A percentile compares a stretch with the other conserved stretches of the same genome.
These are phyloP conservation scores for Phytophthora cactorum DNA, from an alignment of 352 stramenopile genomes.

Conservation along the genomic window DNA sequence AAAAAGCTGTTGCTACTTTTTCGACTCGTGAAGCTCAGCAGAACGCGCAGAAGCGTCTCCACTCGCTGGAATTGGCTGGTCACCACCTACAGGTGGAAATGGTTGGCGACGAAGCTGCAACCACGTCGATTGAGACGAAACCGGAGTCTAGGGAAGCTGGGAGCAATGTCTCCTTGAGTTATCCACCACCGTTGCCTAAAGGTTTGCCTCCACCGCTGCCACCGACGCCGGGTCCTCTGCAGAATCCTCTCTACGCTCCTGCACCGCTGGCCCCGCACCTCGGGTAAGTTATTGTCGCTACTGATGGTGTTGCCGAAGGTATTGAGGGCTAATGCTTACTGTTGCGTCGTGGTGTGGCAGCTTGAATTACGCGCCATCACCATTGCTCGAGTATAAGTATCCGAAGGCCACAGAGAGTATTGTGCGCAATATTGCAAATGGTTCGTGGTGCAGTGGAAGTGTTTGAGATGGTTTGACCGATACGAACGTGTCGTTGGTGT, in stretches of 20 bases:
- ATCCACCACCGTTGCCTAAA: constrained; percentile 40
- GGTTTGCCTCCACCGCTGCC: constrained; percentile 40
- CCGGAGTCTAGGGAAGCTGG: background rate
- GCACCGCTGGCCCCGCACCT: constrained; percentile 75
- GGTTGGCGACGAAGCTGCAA: constrained; percentile 22
- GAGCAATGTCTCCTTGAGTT: background rate
- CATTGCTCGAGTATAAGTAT: constrained; percentile 89
- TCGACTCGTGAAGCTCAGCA: constrained; percentile 28
- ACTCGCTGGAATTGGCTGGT: constrained; percentile 62
- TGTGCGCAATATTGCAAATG: constrained; percentile 89
- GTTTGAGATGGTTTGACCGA: constrained; percentile 6
- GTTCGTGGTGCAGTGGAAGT: constrained; percentile 34
- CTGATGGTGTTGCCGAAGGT: background rate
- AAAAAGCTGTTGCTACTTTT: constrained; percentile 66
- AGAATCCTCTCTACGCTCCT: constrained; percentile 33
- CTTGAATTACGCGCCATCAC: constrained; percentile 85
- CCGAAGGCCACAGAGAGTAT: constrained; percentile 76
- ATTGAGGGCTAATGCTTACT: background rate
- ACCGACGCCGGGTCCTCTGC: constrained; percentile 17
- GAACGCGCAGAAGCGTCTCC: constrained; percentile 51
- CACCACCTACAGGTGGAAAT: constrained; percentile 47
- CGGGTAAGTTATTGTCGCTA: constrained; percentile 42
- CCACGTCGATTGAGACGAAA: constrained; percentile 12
- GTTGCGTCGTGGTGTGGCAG: constrained; percentile 30
- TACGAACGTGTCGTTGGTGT: background rate